Base-by-base conservation (phyloP, 257 asterid species). In the Asclepias syriaca region DNA sequence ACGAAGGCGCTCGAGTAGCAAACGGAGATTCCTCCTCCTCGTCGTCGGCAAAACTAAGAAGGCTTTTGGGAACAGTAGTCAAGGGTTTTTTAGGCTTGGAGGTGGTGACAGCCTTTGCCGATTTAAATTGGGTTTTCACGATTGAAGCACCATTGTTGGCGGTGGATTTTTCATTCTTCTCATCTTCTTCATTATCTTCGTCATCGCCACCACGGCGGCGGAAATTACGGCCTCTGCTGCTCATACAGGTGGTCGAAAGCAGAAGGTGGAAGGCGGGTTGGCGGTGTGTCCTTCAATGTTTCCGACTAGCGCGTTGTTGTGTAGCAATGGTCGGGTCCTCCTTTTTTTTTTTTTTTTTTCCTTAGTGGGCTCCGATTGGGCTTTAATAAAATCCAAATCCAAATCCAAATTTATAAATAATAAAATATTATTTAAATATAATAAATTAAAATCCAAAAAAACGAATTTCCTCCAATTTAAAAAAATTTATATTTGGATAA, bases 1-100 rank as follows among this genome's bases (percentile, higher is more conserved):
- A 71, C 1, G 92, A 82, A 37, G 95, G 49, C 6, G 86, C 75
- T 0, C 93, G 88, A 6, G 87, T 81, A n/a, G 81, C 75, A 57
- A 86, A 77, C 4, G 93, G 91, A 0, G 90, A 81, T 13, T 74
- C 69, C 32, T 86, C 95, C 65, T 16, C 57, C 7, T 51, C 57
- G n/a, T 88, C 99, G 61, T 91, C 99, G 58, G 93, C 95, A 73
- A 95, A 92, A 29, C 97, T 86, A 12, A 95, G 95, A 70, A 87
- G 95, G 77, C 85, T 87, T 76, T 90, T 91, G 19, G 82, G 39
- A 15, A 83, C 64, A 40, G 83, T 54, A 78, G 81, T 51, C 68
- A 82, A 16, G 79, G 91, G 77, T 73, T 85, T 90, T 65, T 85
- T 88, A 46, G 90, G 85, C 69, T 88, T 94, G 45, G 84, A 1